These are phyloP conservation scores for Amanita brunnescens DNA, from an alignment of 768 basidiomycete species.

Conservation along the genomic window DNA sequence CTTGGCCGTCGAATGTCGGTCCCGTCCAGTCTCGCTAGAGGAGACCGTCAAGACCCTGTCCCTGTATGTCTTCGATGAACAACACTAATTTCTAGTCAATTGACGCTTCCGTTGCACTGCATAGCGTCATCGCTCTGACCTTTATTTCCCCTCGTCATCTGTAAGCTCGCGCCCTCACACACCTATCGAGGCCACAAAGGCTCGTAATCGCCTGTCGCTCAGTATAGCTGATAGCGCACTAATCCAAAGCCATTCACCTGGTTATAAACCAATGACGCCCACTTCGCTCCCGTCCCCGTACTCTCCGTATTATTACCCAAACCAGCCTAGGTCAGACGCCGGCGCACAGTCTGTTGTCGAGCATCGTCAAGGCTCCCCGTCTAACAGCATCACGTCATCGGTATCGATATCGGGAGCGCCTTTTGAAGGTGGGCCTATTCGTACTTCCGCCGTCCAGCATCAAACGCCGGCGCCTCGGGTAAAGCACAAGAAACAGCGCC, in stretches of 20 bases:
- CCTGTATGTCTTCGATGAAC: constrained; percentile 13
- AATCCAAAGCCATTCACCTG: constrained; percentile 26
- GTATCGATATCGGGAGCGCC: constrained; percentile 31
- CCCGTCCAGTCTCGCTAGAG: constrained; percentile 12
- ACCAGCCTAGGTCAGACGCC: constrained; percentile 39
- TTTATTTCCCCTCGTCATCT: constrained; percentile 29
- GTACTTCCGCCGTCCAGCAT: constrained; percentile 14
- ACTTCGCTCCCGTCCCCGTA: constrained; percentile 37
- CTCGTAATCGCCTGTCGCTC: constrained; percentile 25
- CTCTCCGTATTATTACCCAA: constrained; percentile 31
- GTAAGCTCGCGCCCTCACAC: constrained; percentile 31
- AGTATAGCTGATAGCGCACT: constrained; percentile 19
- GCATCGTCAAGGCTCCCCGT: constrained; percentile 53
- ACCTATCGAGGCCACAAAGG: constrained; percentile 24
- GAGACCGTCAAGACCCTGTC: constrained; percentile 10
- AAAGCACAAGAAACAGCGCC: constrained; percentile 63
- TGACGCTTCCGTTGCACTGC: constrained; percentile 8
- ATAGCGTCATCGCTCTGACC: constrained; percentile 17
- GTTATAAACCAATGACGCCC: constrained; percentile 38
- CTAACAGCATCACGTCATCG: constrained; percentile 50
- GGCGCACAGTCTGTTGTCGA: constrained; percentile 25
- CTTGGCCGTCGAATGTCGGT: constrained; percentile 17
- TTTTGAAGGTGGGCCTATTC: constrained; percentile 13
- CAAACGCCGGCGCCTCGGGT: constrained; percentile 17
- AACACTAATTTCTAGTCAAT: constrained; percentile 5